Percentiles rank a stretch among this genome's conserved stretches.
Conservation (phyloP, 345 rosid species). For the Triadica sebifera region DNA sequence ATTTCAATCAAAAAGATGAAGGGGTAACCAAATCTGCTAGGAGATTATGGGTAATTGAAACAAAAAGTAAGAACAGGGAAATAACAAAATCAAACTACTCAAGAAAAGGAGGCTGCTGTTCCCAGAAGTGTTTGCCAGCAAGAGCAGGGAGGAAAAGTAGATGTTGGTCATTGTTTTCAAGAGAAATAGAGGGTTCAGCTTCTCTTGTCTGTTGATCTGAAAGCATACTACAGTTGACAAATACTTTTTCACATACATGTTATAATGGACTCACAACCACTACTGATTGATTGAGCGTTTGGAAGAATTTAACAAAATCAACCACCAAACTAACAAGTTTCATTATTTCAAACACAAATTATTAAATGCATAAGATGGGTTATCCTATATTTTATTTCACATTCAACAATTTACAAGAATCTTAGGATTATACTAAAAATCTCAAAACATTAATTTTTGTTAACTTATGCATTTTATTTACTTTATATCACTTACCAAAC, state of each 20-base stretch:
- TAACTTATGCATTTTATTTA: not conserved
- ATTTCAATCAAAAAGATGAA: conserved; percentile 1
- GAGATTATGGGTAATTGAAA: not conserved
- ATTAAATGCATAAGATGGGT: not conserved
- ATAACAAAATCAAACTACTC: not conserved
- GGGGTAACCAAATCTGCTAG: not conserved
- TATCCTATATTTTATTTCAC: not conserved
- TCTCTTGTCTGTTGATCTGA: not conserved
- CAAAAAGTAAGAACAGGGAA: not conserved
- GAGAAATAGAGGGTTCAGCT: not conserved
- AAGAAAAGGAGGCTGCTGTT: not conserved
- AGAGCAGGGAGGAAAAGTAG: not conserved
- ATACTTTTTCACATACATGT: not conserved
- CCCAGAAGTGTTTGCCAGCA: not conserved
- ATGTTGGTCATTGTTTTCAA: not conserved
- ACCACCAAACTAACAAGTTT: not conserved
- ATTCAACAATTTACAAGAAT: not conserved
- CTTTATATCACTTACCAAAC: not conserved
- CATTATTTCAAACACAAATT: not conserved
- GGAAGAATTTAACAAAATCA: not conserved
- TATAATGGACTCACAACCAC: not conserved
- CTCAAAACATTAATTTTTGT: not conserved
- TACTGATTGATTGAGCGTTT: not conserved
- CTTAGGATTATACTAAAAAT: not conserved
- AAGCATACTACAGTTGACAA: not conserved